phyloP scores from a whole-genome alignment of 1,139 yeast genomes.

The Hansenula lynferdii region DNA sequence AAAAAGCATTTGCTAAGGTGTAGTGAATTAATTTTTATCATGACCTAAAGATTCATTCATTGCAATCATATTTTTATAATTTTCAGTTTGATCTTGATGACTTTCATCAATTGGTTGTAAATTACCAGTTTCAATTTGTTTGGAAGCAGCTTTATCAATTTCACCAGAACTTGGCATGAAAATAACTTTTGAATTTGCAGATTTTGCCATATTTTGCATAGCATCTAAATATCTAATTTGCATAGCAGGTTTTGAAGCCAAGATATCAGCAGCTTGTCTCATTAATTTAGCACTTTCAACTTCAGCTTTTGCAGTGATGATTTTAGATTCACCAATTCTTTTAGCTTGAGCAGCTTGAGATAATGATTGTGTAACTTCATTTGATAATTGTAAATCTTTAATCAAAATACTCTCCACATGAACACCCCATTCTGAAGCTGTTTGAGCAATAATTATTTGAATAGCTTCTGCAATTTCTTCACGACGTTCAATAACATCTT shows the following conservation, averaged over 20 bases:
- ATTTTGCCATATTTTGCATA: slow-evolving; percentile 69
- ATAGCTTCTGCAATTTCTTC: slow-evolving; percentile 69
- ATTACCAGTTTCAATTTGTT: not conserved
- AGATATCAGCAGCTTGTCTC: slow-evolving; percentile 77
- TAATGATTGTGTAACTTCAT: slow-evolving; percentile 56
- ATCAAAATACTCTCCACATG: slow-evolving; percentile 63
- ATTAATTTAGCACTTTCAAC: slow-evolving; percentile 72
- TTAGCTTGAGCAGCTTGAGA: slow-evolving; percentile 76
- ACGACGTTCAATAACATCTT: slow-evolving; percentile 71
- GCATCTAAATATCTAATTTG: slow-evolving; percentile 78
- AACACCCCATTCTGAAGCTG: slow-evolving; percentile 73
- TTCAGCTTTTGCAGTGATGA: slow-evolving; percentile 72
- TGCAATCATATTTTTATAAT: slow-evolving; percentile 1
- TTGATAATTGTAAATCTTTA: slow-evolving; percentile 59
- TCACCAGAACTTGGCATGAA: slow-evolving; percentile 59
- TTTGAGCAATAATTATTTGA: slow-evolving; percentile 55
- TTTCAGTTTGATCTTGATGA: not conserved
- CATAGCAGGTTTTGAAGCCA: slow-evolving; percentile 75
- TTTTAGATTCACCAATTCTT: slow-evolving; percentile 74
- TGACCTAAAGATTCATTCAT: not conserved
- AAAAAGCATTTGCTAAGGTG: too few relatives aligned
- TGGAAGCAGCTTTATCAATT: slow-evolving; percentile 28
- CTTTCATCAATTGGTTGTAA: not conserved
- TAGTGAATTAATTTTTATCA: too few relatives aligned
- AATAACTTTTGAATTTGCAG: slow-evolving; percentile 60